Evolutionary conservation across 1,284 basidiomycete genomes (phyloP), one percentile per base, ranked within the genome.

Genomic region (Pseudomicrostroma phylloplanum): DNA sequence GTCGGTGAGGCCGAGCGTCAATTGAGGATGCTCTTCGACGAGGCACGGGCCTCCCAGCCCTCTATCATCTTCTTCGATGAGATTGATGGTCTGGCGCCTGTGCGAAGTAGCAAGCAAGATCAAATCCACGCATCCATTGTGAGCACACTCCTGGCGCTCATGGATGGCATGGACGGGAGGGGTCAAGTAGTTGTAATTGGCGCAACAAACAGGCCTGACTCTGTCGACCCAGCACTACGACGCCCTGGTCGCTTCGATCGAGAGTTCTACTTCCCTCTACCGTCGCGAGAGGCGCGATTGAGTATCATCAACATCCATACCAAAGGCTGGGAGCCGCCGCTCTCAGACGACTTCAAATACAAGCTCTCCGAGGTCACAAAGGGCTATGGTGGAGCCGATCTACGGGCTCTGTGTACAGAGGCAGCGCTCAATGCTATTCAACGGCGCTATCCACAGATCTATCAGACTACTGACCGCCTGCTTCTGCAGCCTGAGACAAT

Each of bases 161-260:
- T 98, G 94, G 96, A 98, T 79, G 96, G 96, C 55, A 99, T 99
- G 96, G 96, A 99, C 70, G 94, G 94, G 1, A 86, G 96, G 57
- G 69, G 87, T 1, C 92, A 96, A 80, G 93, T 98, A 25, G 87
- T 97, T n/a, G 91, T 98, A 53, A 96, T 97, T 70, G 94, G 96
- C 36, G 96, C 96, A 0, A 99, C 96, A 9, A 99, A 99, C 79
- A 81, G 96, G 63, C 94, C 94, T 0, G 96, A 99, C 80, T 90
- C 92, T 12, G 88, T 99, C 61, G 96, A 99, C 80, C 92, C 96
- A 40, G 96, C 96, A 0, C 81, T 99, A 54, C 85, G 96, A 48
- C 84, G 96, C 41, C 96, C 96, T 0, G 96, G 96, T 13, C 84
- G 96, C 63, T 99, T 99, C 77, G 96, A 99, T 80, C 84, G 96